Evolutionary conservation across 345 rosid species (phyloP).

Genomic region (Citrus reticulata): DNA sequence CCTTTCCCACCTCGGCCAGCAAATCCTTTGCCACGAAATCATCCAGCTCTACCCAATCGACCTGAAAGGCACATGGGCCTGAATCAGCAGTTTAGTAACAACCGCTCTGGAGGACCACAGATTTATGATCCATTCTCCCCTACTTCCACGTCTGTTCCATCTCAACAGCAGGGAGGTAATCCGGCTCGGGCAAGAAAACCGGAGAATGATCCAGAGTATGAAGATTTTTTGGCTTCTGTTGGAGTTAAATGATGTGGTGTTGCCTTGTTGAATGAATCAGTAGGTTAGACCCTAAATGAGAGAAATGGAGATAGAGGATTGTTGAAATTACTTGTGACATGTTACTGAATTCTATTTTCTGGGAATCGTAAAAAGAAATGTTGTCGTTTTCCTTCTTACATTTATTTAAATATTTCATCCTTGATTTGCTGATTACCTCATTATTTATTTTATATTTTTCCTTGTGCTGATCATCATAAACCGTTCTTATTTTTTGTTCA

Average conservation of each 20-base stretch:
- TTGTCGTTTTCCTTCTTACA: too few relatives aligned
- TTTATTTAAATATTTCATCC: not conserved
- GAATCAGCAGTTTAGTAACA: conserved; percentile 30
- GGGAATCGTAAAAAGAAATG: not conserved
- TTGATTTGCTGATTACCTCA: not conserved
- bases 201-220: conserved; percentile 58
- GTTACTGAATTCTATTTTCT: not conserved
- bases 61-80: conserved; percentile 27
- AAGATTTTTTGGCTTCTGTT: conserved; percentile 72
- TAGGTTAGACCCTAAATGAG: not conserved
- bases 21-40: conserved; percentile 37
- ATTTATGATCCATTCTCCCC: conserved; percentile 92
- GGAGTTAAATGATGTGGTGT: conserved; percentile 39
- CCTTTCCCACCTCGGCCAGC: conserved; percentile 53
- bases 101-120: conserved; percentile 42
- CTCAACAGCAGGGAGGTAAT: conserved; percentile 41
- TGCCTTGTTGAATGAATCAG: not conserved
- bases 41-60: conserved; percentile 24
- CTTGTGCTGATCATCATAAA: not conserved
- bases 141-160: conserved; percentile 34
- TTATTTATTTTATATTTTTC: not conserved
- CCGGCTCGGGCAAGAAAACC: conserved; percentile 26
- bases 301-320: not conserved
- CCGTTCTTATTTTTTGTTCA: not conserved
- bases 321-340: not conserved